Evolutionary conservation across 352 stramenopile species (phyloP), one percentile per base, ranked within the genome.

Genomic region (Globisporangium viniferum): DNA sequence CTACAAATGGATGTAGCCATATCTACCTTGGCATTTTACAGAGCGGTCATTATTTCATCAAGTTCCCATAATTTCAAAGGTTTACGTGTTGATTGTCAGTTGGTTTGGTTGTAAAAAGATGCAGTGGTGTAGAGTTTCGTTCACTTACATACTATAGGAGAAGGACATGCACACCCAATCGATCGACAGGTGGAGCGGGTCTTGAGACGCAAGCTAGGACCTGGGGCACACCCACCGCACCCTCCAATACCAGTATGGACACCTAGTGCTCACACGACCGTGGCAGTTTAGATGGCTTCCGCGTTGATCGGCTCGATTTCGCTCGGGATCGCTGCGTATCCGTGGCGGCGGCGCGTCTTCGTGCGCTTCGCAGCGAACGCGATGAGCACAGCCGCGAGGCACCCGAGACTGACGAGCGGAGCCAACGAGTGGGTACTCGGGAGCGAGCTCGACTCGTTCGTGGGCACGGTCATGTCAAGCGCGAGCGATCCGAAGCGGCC

Each of bases 261-360:
- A 49, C 5, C 41, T 49, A 2, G 9, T 10, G 41, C 15, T 8
- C 41, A 49, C 15, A 2, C 9, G 0, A 6, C 15, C 18, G 6
- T 10, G 44, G 6, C 8, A 51, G 18, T 12, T 48, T 41, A 36
- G 10, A 49, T 41, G 10, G 39, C 0, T 6, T 48, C 24, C 7
- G 62, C 10, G 27, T 62, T 62, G 41, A 68, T 68, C 36, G 62
- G 24, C 62, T 54, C 62, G 27, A 44, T 51, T 33, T 48, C 62
- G 36, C 29, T 59, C 10, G 62, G 24, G 41, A 68, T 62, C 24
- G 62, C 62, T 20, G 62, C 53, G 53, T 62, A 68, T 39, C 53
- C 62, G n/a, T 39, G 36, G 18, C 62, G 51, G 18, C 36, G 51
- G 18, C 36, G 62, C 3, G 51, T 44, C 62, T 62, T 54, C 4